These are phyloP conservation scores for Paraphaeosphaeria minitans DNA, from an alignment of 2,329 filamentous ascomycete genomes.

Conservation along the genomic window DNA sequence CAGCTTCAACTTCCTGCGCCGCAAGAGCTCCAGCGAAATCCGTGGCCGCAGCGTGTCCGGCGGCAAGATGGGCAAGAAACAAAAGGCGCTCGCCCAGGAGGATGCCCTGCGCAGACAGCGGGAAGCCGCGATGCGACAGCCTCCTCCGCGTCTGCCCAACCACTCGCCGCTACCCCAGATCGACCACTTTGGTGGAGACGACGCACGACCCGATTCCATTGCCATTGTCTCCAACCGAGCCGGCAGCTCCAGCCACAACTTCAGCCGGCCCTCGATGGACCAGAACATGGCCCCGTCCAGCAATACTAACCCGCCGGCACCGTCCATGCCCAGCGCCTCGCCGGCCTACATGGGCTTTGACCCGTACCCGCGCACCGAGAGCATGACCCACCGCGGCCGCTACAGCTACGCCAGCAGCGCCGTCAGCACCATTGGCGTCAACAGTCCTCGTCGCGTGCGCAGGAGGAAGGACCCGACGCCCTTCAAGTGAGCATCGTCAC, in stretches of 20 bases:
- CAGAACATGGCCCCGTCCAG: slow-evolving; percentile 45
- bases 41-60: slow-evolving; percentile 36
- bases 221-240: slow-evolving; percentile 66
- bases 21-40: slow-evolving; percentile 40
- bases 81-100: slow-evolving; percentile 56
- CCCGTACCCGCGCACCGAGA: slow-evolving; percentile 82
- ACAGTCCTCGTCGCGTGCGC: slow-evolving; percentile 88
- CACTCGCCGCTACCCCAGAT: slow-evolving; percentile 56
- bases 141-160: slow-evolving; percentile 65
- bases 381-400: slow-evolving; percentile 94
- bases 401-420: slow-evolving; percentile 96
- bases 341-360: slow-evolving; percentile 65
- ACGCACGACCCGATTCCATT: slow-evolving; percentile 64
- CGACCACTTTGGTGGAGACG: slow-evolving; percentile 66
- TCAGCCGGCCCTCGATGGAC: slow-evolving; percentile 46
- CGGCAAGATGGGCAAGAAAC: slow-evolving; percentile 60
- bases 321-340: slow-evolving; percentile 58
- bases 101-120: slow-evolving; percentile 62
- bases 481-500: slow-evolving; percentile 79
- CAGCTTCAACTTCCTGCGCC: slow-evolving; percentile 47
- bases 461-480: slow-evolving; percentile 96
- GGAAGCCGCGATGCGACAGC: slow-evolving; percentile 59
- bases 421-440: slow-evolving; percentile 74
- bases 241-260: slow-evolving; percentile 38
- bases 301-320: slow-evolving; percentile 31